Evolutionary conservation across 108 stramenopile genomes (phyloP), one percentile per base, ranked within the genome.

Genomic region (Pseudonitzschia pungens): DNA sequence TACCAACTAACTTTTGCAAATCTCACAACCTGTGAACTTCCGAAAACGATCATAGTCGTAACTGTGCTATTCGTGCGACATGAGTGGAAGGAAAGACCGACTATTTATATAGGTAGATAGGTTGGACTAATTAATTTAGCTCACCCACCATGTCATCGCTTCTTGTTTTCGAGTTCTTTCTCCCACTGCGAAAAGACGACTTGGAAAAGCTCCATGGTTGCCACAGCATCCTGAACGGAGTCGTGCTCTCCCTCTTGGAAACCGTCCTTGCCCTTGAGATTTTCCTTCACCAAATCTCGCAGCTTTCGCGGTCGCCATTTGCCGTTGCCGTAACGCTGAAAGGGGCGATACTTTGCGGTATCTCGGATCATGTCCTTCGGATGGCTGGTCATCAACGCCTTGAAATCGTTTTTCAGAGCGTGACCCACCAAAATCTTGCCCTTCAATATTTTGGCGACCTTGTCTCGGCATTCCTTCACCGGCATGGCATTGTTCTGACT

Each of bases 351-450:
- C 74, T 77, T 91, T 10, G 97, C 94, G 20, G 98, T 98, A 75
- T 99, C 98, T 1, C 98, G 81, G 52, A 89, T 87, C 31, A 87
- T 74, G 4, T 18, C 9, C 27, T 86, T 78, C 12, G 96, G 97
- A 81, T 98, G 98, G 16, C 83, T 77, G 58, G 97, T 81, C 89
- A 97, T 81, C 51, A 99, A 86, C 18, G 84, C 97, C 55, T 90
- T 80, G 40, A 99, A 81, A 83, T 99, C 99, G 73, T 98, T 99
- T 52, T 81, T 85, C 65, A 99, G 83, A 15, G 96, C 95, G 79
- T 99, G 99, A 29, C 99, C 99, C 28, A 98, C 96, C 20, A 99
- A 59, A 45, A 98, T 84, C 68, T 97, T 98, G 55, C 71, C 92
- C 72, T 84, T 73, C 22, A 97, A 59, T 16, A 96, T 43, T 21